A percentile compares a stretch with the other conserved stretches of the same genome.
These are phyloP conservation scores for Hamigera avellanea DNA, from an alignment of 495 filamentous ascomycete species.

Conservation along the genomic window DNA sequence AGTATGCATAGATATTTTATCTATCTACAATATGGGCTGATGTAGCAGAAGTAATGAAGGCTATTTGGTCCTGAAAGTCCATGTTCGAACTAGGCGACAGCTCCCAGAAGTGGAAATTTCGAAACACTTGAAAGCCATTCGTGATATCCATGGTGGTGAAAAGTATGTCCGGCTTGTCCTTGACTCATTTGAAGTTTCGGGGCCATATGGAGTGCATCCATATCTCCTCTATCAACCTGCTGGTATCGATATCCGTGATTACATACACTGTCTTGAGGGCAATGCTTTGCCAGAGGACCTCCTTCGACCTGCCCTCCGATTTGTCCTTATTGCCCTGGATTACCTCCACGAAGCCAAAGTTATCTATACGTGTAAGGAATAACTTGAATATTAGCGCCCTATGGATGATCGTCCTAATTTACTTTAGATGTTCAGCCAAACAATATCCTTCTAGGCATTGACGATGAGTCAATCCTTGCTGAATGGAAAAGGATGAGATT, in stretches of 20 bases:
- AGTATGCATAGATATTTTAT: conserved; percentile 5
- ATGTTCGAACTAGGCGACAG: conserved; percentile 7
- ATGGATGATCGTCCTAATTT: no score
- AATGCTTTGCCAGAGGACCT: conserved; percentile 9
- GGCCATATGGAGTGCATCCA: conserved; percentile 26
- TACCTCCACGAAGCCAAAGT: conserved; percentile 27
- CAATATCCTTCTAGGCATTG: conserved; percentile 13
- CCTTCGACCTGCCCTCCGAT: conserved; percentile 15
- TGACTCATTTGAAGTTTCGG: conserved; percentile 25
- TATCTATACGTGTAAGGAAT: conserved; percentile 29
- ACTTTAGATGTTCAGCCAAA: conserved; percentile 13
- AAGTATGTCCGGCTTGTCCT: conserved; percentile 19
- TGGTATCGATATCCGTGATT: conserved; percentile 17
- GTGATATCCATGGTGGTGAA: conserved; percentile 17
- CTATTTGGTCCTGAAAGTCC: conserved; percentile 26
- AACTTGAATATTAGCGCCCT: not conserved
- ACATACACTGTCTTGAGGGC: conserved; percentile 9
- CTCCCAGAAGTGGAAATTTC: conserved; percentile 23
- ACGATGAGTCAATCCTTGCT: conserved; percentile 11
- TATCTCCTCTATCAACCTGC: conserved; percentile 32
- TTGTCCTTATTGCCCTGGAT: conserved; percentile 26
- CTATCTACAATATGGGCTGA: conserved; percentile 4
- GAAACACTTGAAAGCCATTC: conserved; percentile 12
- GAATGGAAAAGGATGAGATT: conserved; percentile 13
- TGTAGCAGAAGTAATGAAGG: conserved; percentile 11